Base-by-base conservation (phyloP, 495 filamentous ascomycete genomes). In the Xylaria scruposa region DNA sequence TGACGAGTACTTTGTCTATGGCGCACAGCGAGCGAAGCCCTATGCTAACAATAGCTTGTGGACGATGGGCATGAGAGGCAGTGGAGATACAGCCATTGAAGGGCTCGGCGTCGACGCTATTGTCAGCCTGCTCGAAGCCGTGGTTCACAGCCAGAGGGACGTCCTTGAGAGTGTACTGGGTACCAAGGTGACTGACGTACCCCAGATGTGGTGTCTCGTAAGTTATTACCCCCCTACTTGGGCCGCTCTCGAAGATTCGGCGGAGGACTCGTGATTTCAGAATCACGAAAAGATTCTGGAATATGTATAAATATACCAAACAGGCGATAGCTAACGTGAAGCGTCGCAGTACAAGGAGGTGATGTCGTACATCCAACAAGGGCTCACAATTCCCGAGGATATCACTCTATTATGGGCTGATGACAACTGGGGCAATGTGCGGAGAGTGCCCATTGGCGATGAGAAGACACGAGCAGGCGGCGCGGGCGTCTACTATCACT, bases 401-500 rank as follows among this genome's bases (percentile, higher is more conserved):
- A 85, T 94, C 59, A 94, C 91, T 1, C 81, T 94, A 36, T 80
- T 94, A 12, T 94, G 90, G 86, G 85, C 91, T 0, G 92, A 94
- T 78, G 92, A 94, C 76, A 94, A 93, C 79, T 92, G 86, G 86
- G 90, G 91, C 10, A 91, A 92, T 77, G 80, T 92, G 40, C 87
- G 89, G 19, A 83, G 91, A 61, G 85, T 94, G 54, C 92, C 92
- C 8, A 76, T 90, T 31, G 82, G 72, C 0, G 85, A 89, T 73
- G 91, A 94, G 81, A 89, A 84, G 0, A 74, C 77, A n/a, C 82
- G 91, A 53, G 69, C 81, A 13, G 91, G 89, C 31, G 90, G 91
- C 13, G 90, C 91, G 24, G 91, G 92, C n/a, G 87, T 93, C 12
- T 93, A 93, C 76, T 94, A 93, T 73, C 91, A 93, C 77, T 90